phyloP scores from a whole-genome alignment of 805 yeast species.

The Saccharomycopsis sp. region DNA sequence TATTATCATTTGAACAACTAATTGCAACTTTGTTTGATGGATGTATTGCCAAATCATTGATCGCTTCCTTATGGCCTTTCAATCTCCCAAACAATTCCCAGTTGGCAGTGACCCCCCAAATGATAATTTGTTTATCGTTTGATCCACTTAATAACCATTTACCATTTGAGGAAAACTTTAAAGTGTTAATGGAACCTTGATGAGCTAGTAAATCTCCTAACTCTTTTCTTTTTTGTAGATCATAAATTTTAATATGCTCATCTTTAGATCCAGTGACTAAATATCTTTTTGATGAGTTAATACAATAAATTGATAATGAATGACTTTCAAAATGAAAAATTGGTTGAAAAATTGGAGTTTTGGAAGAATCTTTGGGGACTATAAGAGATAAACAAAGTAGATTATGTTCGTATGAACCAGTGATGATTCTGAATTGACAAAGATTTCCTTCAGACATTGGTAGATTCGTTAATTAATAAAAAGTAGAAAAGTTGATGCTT shows the following conservation, averaged over 20 bases:
- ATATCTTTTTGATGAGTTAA: constrained; percentile 75
- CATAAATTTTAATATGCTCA: constrained; percentile 90
- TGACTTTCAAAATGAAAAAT: constrained; percentile 96
- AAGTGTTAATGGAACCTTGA: constrained; percentile 73
- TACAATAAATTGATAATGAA: constrained; percentile 72
- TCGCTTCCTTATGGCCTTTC: constrained; percentile 80
- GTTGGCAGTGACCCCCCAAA: constrained; percentile 95
- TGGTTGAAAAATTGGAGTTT: constrained; percentile 70
- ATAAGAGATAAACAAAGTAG: constrained; percentile 71
- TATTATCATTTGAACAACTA: constrained; percentile 76
- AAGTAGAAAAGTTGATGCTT: no score
- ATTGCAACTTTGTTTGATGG: constrained; percentile 86
- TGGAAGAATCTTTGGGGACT: constrained; percentile 30
- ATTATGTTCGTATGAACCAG: constrained; percentile 94
- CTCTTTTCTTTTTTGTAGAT: constrained; percentile 87
- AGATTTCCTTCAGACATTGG: no score
- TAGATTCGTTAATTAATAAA: no score
- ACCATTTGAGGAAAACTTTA: constrained; percentile 60
- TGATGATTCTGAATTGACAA: constrained; percentile 62
- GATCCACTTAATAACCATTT: constrained; percentile 89
- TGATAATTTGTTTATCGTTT: constrained; percentile 79
- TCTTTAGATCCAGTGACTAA: constrained; percentile 92
- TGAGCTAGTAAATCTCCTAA: constrained; percentile 85
- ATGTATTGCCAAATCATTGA: constrained; percentile 82
- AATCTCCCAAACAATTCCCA: constrained; percentile 88